Base-by-base conservation (phyloP, 2,329 filamentous ascomycete genomes). In the Cadophora gregata region DNA sequence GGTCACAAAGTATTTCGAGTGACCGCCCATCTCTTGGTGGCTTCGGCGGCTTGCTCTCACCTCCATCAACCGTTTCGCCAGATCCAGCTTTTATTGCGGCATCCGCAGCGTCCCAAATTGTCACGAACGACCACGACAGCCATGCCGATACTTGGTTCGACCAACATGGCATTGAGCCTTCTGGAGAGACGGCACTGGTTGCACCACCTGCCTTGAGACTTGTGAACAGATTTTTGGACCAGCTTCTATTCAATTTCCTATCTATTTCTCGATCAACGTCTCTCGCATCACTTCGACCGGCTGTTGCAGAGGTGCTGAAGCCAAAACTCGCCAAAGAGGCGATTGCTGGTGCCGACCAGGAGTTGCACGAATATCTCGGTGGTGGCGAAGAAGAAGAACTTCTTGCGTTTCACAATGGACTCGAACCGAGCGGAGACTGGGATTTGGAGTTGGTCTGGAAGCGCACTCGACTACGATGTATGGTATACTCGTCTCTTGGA, bases 401-500 rank as follows among this genome's bases (percentile, higher is more conserved):
- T 33, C 80, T 82, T 6, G 83, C 85, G 16, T 81, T 86, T n/a
- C 80, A 86, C 53, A 83, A 84, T 27, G 79, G 83, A 3, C 78
- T 80, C 53, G 80, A 82, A 36, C 79, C 83, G 1, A 79, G 81
- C 12, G 83, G 84, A 1, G 88, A 90, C 72, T 98, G 95, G 88
- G 93, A 98, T 77, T 82, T 97, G n/a, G 92, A 97, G 76, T 84
- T 94, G 64, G 90, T 94, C 21, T 99, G 96, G 94, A 97, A 96
- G 81, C 87, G 96, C 72, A 96, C 94, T 0, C 88, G 96, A 63
- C 81, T 99, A 74, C 88, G 96, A 68, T 97, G 96, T 78, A 99
- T 99, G 96, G 95, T 99, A 25, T 98, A 98, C 78, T 98, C 94
- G 9, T 94, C 96, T 9, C 83, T 99, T 7, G 96, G 96, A 53